A percentile compares a stretch with the other conserved stretches of the same genome.
Conservation (phyloP, 306 rosid species). For the Dryas alaskensis region DNA sequence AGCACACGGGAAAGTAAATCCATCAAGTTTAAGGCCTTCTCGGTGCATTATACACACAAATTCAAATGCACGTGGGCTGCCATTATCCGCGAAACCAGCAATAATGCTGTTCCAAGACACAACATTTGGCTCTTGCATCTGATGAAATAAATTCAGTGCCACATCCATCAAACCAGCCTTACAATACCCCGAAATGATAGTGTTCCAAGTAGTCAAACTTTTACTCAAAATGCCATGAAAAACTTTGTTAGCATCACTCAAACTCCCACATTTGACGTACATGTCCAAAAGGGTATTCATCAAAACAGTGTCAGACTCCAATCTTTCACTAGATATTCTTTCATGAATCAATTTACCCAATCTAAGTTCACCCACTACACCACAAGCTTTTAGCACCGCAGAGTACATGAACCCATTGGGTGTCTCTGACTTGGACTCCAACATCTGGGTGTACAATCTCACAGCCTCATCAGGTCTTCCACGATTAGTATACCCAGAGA, state of each 20-base stretch:
- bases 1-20: constrained; percentile 70
- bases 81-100: constrained; percentile 61
- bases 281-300: constrained; percentile 87
- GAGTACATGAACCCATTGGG: constrained; percentile 77
- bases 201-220: constrained; percentile 62
- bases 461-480: constrained; percentile 63
- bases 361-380: constrained; percentile 44
- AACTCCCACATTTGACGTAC: constrained; percentile 78
- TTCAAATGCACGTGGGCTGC: constrained; percentile 41
- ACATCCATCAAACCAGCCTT: constrained; percentile 57
- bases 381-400: constrained; percentile 79
- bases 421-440: constrained; percentile 39
- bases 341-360: constrained; percentile 57
- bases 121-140: constrained; percentile 59
- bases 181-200: constrained; percentile 53
- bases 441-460: constrained; percentile 43
- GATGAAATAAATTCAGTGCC: constrained; percentile 55
- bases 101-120: constrained; percentile 79
- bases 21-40: constrained; percentile 56
- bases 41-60: constrained; percentile 58
- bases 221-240: constrained; percentile 42
- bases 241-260: constrained; percentile 57
- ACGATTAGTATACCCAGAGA: constrained; percentile 52
- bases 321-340: constrained; percentile 31
- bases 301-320: constrained; percentile 65